Evolutionary conservation across 1,284 basidiomycete species (phyloP), one percentile per base, ranked within the genome.

Genomic region (Boletus sp.): DNA sequence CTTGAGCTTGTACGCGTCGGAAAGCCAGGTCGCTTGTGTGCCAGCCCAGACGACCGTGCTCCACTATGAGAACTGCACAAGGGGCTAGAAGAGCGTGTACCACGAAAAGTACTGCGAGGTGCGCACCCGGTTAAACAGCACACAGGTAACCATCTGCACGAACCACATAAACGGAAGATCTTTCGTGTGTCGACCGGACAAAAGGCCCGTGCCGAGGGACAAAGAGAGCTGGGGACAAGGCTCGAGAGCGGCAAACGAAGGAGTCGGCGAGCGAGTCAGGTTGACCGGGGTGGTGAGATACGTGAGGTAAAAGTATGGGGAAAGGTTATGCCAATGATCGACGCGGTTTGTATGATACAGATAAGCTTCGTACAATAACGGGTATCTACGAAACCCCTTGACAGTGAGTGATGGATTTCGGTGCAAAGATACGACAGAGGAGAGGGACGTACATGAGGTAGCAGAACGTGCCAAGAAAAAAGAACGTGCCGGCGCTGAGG

Each of bases 51-150:
- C 77, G 0, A 64, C 75, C 1, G 84, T 58, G 53, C 83, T 80
- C 3, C 72, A 51, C 29, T 73, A 72, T 0, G 84, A 76, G 36
- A 94, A 78, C 0, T 0, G 96, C 73, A 16, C 77, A 81, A 0
- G 92, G 88, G 3, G 94, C 79, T 13, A 97, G 61, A 99, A 86
- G 61, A 95, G 87, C 8, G 96, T 84, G 71, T 96, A 98, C 97
- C 97, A 99, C 50, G 97, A 81, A 74, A 98, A 99, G 77, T 99
- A 99, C 89, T 99, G 75, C 1, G 94, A 96, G 0, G 97, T 99
- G 81, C 94, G 96, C 45, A 99, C 97, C 77, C 98, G 97, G 75
- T 99, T 99, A 79, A 98, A 96, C 1, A 92, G 79, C 16, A 98
- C 95, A 69, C 99, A 99, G 0, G 84, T 77, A 47, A 85, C 82